Base-by-base conservation (phyloP, 371 early-diverging fungal genomes). In the Umbelopsis sp. region DNA sequence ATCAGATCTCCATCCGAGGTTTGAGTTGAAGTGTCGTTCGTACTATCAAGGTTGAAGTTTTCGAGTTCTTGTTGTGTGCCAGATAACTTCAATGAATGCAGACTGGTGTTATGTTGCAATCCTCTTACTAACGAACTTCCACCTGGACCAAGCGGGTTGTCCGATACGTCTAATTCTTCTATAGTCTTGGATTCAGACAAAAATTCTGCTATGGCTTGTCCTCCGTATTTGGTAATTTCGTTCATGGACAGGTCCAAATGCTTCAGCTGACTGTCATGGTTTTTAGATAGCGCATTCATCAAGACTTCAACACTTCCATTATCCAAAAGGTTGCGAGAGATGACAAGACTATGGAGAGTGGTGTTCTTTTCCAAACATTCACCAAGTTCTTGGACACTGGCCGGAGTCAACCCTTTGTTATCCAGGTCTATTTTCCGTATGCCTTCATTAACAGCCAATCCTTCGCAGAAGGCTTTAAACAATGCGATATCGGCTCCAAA, bases 391-490 rank as follows among this genome's bases (percentile, higher is more conserved):
- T 63, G 68, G 53, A 52, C 52, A n/a, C 69, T 63, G 24, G 62
- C 53, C 22, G 50, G 73, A 70, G 70, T 74, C 1, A 88, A 62
- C 0, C 85, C 85, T 67, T 88, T 88, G 69, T 86, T 86, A 65
- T 88, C 88, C 52, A 86, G 70, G 76, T 88, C 87, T 1, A 88
- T 63, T n/a, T 78, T 79, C 35, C 65, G 44, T 46, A 88, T 45
- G 0, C 86, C 85, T 69, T 80, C 78, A 63, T 85, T 86, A 20
- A 72, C 80, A 8, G 85, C 85, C 24, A 88, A 69, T 4, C 87
- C 87, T 63, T 81, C 83, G 44, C 82, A 75, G 14, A 88, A 70
- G 5, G 80, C 63, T 29, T 63, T 46, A 16, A 82, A 63, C 0
- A 82, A 69, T 0, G 37, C 65, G 0, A 2, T 35, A 16, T 75